Base-by-base conservation (phyloP, 2,329 filamentous ascomycete species). In the Colletotrichum lentis region DNA sequence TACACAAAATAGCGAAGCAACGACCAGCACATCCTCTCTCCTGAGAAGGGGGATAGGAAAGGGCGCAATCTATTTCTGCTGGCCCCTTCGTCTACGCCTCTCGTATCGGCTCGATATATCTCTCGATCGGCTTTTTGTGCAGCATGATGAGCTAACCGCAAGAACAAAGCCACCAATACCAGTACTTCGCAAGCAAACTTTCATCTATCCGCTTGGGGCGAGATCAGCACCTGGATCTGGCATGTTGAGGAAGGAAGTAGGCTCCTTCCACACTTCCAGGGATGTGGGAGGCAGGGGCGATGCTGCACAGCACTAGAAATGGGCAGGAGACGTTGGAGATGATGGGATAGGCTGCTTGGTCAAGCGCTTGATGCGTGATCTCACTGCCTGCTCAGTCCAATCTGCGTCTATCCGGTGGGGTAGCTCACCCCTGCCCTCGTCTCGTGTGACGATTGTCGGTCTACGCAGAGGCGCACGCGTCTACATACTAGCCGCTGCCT, bases 151-250 rank as follows among this genome's bases (percentile, higher is more conserved):
- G 54, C 64, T 67, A 47, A 54, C 54, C 64, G 35, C 37, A 54
- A 49, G 47, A 56, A 57, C 18, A 53, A 67, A 59, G 47, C 54
- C 31, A 43, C 64, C 64, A 67, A 67, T 67, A 16, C 53, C 54
- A 49, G 22, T 35, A 47, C 54, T 27, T 46, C 16, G 31, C 61
- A 58, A 67, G 64, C 64, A 64, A 67, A 64, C 64, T 59, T 44
- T 31, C 31, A 11, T 37, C 35, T 31, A 11, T 20, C 46, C 39
- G 44, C 37, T 57, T 63, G 44, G 52, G 53, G 60, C 27, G 37
- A 44, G 47, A 67, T 64, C 61, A 43, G 39, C 61, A 35, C 47
- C 24, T 64, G 31, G 46, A 41, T 47, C 11, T 53, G 39, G 47
- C 11, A 47, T 35, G 18, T 22, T 54, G 31, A 54, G 22, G 56